These are phyloP conservation scores for Calvatia gigantea DNA, from an alignment of 768 basidiomycete species.

Conservation along the genomic window DNA sequence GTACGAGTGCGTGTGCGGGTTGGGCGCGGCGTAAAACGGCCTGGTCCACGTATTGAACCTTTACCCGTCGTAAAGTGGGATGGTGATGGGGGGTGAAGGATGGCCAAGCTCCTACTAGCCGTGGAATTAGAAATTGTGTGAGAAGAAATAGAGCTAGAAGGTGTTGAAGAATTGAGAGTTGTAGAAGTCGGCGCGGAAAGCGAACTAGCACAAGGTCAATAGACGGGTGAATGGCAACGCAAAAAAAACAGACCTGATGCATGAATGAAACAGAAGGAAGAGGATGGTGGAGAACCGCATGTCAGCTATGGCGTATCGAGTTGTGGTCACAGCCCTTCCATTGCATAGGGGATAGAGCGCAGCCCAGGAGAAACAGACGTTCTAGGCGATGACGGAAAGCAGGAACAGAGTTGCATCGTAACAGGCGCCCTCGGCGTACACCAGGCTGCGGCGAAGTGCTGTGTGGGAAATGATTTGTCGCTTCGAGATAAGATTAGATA, in stretches of 20 bases:
- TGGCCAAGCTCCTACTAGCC: not conserved
- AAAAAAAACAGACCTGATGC: conserved; percentile 4
- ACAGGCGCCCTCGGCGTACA: not conserved
- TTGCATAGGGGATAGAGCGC: not conserved
- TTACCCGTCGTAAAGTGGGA: no score
- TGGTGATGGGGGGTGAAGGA: conserved; percentile 7
- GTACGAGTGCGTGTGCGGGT: conserved; percentile 10
- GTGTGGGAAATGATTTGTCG: not conserved
- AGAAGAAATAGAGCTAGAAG: not conserved
- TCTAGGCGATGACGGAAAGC: not conserved
- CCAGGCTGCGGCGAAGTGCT: not conserved
- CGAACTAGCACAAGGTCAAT: not conserved
- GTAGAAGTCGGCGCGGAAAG: not conserved
- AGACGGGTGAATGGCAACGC: not conserved
- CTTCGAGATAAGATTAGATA: conserved; percentile 5
- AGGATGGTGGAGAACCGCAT: conserved; percentile 2
- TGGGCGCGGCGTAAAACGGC: no score
- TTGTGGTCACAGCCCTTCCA: not conserved
- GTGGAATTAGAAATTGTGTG: not conserved
- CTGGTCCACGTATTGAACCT: no score
- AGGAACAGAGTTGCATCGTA: not conserved
- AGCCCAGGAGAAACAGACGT: not conserved
- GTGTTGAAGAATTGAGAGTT: not conserved
- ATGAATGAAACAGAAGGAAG: conserved; percentile 10
- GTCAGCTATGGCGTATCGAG: no score